phyloP scores from a whole-genome alignment of 2,329 filamentous ascomycete genomes.

The Clarireedia sp. region DNA sequence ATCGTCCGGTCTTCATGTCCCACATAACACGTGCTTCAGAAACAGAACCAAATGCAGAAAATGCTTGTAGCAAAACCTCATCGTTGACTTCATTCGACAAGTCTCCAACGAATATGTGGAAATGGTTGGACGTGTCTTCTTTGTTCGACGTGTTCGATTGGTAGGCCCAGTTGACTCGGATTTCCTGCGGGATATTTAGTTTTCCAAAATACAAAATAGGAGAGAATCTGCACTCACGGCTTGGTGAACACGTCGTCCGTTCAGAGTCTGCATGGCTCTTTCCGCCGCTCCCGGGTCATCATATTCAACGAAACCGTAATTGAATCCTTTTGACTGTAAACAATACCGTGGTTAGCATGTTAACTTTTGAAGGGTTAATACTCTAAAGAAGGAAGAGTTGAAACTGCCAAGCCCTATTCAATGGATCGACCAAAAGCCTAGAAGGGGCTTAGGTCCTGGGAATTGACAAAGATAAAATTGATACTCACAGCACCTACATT shows the following conservation, averaged over 20 bases:
- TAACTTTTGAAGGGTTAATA: slow-evolving; percentile 14
- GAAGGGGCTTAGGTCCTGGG: slow-evolving; percentile 15
- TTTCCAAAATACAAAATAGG: neutral
- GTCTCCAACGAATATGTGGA: slow-evolving; percentile 98
- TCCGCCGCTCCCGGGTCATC: slow-evolving; percentile 95
- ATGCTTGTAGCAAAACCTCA: slow-evolving; percentile 85
- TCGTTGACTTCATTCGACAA: slow-evolving; percentile 98
- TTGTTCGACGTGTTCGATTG: slow-evolving; percentile 92
- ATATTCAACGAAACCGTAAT: slow-evolving; percentile 98
- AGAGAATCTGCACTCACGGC: slow-evolving; percentile 53
- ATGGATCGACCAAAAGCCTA: slow-evolving; percentile 16
- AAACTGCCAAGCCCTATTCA: slow-evolving; percentile 18
- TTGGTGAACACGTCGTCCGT: slow-evolving; percentile 91
- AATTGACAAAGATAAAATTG: slow-evolving; percentile 24
- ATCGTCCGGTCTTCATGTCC: slow-evolving; percentile 99
- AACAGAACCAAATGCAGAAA: slow-evolving; percentile 89
- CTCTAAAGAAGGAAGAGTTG: slow-evolving; percentile 9
- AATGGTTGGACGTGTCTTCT: slow-evolving; percentile 96
- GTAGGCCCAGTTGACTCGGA: slow-evolving; percentile 98
- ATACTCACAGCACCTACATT: slow-evolving; percentile 64
- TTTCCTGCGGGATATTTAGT: slow-evolving; percentile 56
- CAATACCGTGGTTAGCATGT: slow-evolving; percentile 35
- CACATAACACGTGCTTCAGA: slow-evolving; percentile 99
- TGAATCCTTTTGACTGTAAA: slow-evolving; percentile 83
- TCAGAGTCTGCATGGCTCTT: slow-evolving; percentile 93